Base-by-base conservation (phyloP, 1,284 basidiomycete species). In the Earliella scabrosa region DNA sequence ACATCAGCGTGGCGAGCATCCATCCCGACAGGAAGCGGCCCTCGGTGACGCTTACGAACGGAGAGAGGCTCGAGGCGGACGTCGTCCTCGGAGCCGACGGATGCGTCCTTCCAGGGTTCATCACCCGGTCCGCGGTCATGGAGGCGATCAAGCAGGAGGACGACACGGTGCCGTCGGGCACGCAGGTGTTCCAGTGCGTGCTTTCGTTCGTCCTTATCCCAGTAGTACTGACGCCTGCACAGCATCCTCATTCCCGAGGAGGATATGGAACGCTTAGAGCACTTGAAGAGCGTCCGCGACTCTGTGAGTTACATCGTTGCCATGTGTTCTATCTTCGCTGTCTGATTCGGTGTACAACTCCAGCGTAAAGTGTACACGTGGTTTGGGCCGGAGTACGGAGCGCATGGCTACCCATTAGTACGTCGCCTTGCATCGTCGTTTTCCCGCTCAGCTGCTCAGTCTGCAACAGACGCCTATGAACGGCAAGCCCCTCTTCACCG, bases 1-100 rank as follows among this genome's bases (percentile, higher is more conserved):
- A 56, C 18, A 52, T 54, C 16, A 31, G 50, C 2, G 66, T 69
- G 35, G 48, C 51, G 20, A 36, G 55, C 13, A 55, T 69, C 23
- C 47, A 59, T 11, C 27, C 63, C 9, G 56, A 61, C 27, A 36
- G n/a, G 2, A 48, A 62, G 23, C 43, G 58, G 40, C 68, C 68
- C 10, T 61, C 54, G 9, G 66, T 72, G 11, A 67, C 61, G n/a
- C 66, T 73, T 41, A 49, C 47, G 20, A 54, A 59, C 2, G 71
- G 72, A 14, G 66, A 70, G 53, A 59, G 60, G n/a, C 23, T 74
- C 47, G 32, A 60, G 4, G 69, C 61, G 9, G 71, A 74, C 54
- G 66, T 73, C 4, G 48, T 74, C 35, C 34, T 74, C 23, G 71
- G 68, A 29, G 71, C 71, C 20, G 72, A 73, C 57, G 72, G 73